A percentile compares a stretch with the other conserved stretches of the same genome.
These are phyloP conservation scores for Aschersonia sp. DNA, from an alignment of 2,329 filamentous ascomycete species.

Conservation along the genomic window DNA sequence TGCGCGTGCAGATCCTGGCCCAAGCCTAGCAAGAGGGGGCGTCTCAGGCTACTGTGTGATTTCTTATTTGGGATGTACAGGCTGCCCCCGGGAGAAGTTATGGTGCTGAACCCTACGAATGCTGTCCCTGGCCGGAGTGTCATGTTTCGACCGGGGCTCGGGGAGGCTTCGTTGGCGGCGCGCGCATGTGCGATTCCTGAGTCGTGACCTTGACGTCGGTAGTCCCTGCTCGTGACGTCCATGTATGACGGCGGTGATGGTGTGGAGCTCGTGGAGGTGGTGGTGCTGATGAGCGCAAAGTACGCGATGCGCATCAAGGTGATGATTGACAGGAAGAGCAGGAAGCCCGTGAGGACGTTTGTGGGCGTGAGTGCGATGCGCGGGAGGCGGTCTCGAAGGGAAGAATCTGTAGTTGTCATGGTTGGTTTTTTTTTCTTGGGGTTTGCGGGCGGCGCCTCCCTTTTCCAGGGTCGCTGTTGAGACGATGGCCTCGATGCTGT, in stretches of 20 bases:
- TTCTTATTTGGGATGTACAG: not conserved
- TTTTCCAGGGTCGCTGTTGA: too few species aligned
- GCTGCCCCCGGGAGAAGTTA: not conserved
- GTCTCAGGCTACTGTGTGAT: not conserved
- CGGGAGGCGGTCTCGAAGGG: too few species aligned
- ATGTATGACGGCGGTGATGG: too few species aligned
- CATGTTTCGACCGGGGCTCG: not conserved
- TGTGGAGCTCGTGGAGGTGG: not conserved
- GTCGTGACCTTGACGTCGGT: not conserved
- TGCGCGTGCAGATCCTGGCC: not conserved
- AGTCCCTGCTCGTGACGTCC: too few species aligned
- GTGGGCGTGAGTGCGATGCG: not conserved
- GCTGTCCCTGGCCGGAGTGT: not conserved
- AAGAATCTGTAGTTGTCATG: too few species aligned
- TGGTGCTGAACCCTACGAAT: not conserved
- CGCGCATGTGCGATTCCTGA: not conserved
- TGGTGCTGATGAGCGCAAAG: not conserved
- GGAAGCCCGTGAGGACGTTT: not conserved
- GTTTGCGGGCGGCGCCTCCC: too few species aligned
- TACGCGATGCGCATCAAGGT: conserved; percentile 1
- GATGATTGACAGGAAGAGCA: conserved; percentile 1
- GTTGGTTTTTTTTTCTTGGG: too few species aligned
- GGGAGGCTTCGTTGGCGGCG: not conserved
- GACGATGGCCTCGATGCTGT: too few species aligned
- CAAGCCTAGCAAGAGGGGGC: not conserved